These are phyloP conservation scores for Austroboletus rostrupii DNA, from an alignment of 1,284 basidiomycete genomes.

Conservation along the genomic window DNA sequence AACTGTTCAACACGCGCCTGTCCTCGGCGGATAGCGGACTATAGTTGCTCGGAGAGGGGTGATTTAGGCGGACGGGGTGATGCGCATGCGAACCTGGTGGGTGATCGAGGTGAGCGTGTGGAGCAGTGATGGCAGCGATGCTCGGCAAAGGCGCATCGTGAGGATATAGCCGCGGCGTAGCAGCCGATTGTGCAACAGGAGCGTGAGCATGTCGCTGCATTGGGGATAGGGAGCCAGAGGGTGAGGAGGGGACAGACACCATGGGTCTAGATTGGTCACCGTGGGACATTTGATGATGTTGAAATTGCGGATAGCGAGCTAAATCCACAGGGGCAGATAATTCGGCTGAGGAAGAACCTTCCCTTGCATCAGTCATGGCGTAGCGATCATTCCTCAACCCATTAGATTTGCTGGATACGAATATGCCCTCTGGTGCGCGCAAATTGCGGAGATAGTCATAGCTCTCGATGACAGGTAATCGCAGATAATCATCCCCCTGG, in stretches of 20 bases:
- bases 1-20: conserved; percentile 50
- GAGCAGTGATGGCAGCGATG: conserved; percentile 20
- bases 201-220: conserved; percentile 23
- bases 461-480: conserved; percentile 62
- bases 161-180: conserved; percentile 7
- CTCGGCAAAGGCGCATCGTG: conserved; percentile 19
- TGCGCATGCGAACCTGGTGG: conserved; percentile 21
- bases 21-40: conserved; percentile 55
- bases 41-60: conserved; percentile 36
- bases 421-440: conserved; percentile 59
- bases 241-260: conserved; percentile 37
- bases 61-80: conserved; percentile 20
- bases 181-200: conserved; percentile 17
- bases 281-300: conserved; percentile 15
- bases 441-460: conserved; percentile 66
- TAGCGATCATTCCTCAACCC: conserved; percentile 40
- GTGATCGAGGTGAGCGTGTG: conserved; percentile 22
- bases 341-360: conserved; percentile 8
- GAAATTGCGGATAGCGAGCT: conserved; percentile 8
- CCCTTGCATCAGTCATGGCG: conserved; percentile 25
- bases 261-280: conserved; percentile 35
- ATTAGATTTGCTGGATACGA: conserved; percentile 60
- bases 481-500: conserved; percentile 63
- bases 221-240: conserved; percentile 28
- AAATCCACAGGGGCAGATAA: conserved; percentile 4